Evolutionary conservation across 805 yeast genomes (phyloP).

Genomic region (Candida insectorum): DNA sequence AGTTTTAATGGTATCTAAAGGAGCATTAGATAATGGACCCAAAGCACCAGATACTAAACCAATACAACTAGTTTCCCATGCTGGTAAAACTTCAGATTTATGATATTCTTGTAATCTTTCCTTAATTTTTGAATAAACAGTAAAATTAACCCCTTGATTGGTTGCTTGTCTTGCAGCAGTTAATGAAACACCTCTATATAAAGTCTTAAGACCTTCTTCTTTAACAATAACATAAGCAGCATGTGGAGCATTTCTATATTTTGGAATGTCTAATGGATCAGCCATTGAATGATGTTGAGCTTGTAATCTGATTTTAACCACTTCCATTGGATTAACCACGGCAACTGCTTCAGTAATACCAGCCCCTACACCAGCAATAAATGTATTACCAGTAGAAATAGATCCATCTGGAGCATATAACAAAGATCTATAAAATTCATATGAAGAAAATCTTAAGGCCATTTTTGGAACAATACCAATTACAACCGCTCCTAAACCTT

Average conservation of each 20-base stretch:
- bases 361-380: constrained; percentile 93
- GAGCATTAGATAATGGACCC: constrained; percentile 97
- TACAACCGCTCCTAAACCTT: constrained; percentile 95
- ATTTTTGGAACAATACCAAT: constrained; percentile 97
- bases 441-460: constrained; percentile 95
- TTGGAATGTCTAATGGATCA: constrained; percentile 77
- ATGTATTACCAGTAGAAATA: constrained; percentile 71
- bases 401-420: constrained; percentile 62
- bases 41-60: constrained; percentile 94
- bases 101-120: constrained; percentile 65
- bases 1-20: constrained; percentile 94
- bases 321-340: constrained; percentile 97
- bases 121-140: constrained; percentile 85
- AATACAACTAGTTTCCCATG: constrained; percentile 90
- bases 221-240: constrained; percentile 77
- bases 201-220: constrained; percentile 87
- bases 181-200: constrained; percentile 91
- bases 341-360: constrained; percentile 94
- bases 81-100: constrained; percentile 60
- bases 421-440: constrained; percentile 77
- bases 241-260: constrained; percentile 90
- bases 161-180: constrained; percentile 98
- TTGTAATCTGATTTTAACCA: constrained; percentile 92
- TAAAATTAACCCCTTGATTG: constrained; percentile 97
- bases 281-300: constrained; percentile 90